phyloP scores from a whole-genome alignment of 805 yeast genomes.

The Saccharomycopsis javanensis region DNA sequence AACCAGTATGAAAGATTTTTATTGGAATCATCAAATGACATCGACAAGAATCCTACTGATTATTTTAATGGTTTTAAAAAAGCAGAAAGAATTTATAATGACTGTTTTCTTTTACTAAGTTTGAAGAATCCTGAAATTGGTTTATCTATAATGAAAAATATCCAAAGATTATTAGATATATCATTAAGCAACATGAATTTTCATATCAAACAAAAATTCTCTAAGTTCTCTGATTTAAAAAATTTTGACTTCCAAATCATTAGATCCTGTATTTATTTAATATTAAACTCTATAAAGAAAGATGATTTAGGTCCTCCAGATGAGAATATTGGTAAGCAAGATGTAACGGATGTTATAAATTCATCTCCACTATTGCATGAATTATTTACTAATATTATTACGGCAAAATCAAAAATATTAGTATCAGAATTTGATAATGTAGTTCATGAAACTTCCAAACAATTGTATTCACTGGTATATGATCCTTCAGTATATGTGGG shows the following conservation, averaged over 20 bases:
- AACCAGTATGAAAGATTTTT: slow-evolving; percentile 50
- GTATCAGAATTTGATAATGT: slow-evolving; percentile 47
- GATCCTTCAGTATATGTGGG: slow-evolving; percentile 80
- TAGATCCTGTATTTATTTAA: slow-evolving; percentile 2
- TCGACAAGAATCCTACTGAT: slow-evolving; percentile 31
- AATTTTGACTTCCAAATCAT: slow-evolving; percentile 5
- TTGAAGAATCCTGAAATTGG: slow-evolving; percentile 62
- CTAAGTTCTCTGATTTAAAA: slow-evolving; percentile 21
- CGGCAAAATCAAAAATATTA: slow-evolving; percentile 55
- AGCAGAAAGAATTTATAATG: slow-evolving; percentile 53
- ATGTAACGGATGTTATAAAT: slow-evolving; percentile 15
- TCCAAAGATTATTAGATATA: slow-evolving; percentile 39
- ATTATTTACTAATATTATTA: slow-evolving; percentile 53
- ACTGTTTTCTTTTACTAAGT: slow-evolving; percentile 62
- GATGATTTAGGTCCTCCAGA: not conserved
- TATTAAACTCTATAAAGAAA: slow-evolving; percentile 1
- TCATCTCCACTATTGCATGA: slow-evolving; percentile 34
- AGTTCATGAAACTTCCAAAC: slow-evolving; percentile 26
- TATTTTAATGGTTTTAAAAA: slow-evolving; percentile 53
- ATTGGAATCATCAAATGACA: slow-evolving; percentile 11
- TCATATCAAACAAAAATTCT: slow-evolving; percentile 21
- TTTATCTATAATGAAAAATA: slow-evolving; percentile 48
- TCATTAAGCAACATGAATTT: slow-evolving; percentile 44
- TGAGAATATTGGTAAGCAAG: not conserved
- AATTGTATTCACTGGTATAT: slow-evolving; percentile 57